Base-by-base conservation (phyloP, 225 moss, liverwort and hornwort genomes). In the Rhytidiadelphus loreus region DNA sequence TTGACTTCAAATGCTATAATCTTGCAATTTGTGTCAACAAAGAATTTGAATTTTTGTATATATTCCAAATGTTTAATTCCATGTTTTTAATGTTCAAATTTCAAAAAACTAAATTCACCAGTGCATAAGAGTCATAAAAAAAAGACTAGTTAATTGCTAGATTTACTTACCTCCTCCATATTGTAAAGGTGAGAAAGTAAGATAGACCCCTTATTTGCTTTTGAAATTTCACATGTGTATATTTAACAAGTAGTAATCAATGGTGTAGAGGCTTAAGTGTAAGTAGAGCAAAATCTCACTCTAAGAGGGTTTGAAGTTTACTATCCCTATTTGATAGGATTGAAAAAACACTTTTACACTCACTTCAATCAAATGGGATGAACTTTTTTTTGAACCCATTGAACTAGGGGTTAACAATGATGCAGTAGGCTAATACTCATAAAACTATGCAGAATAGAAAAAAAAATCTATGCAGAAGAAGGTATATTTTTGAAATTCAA, bases 21-120 rank as follows among this genome's bases (percentile, higher is more conserved):
- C 28, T 43, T 43, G 2, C 9, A 28, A 72, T 72, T 0, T 10
- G 1, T 2, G 1, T 28, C 0, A 0, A 16, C 28, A 69, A 24
- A 39, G 8, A 13, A 39, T 24, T 43, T 6, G 9, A 28, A 8
- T 41, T 43, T 71, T 25, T 26, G 5, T 0, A 2, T 0, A 2
- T 43, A 26, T 43, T 43, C 9, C 9, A 71, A 71, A 25, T 28
- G 9, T 9, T 71, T 1, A 5, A 1, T 9, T 71, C 15, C 8
- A 9, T 43, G 12, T 26, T 43, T 66, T 43, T 9, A 16, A 5
- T 0, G 3, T 43, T 71, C 1, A 5, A 1, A 41, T 41, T 41
- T 70, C 41, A 43, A 16, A 26, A 26, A 15, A 16, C 5, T 5
- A 28, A 72, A 72, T 6, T 44, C 28, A 44, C 44, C 17, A 29